A percentile compares a stretch with the other conserved stretches of the same genome.
Conservation (phyloP, 2,329 filamentous ascomycete genomes). For the Pseudomassariella vexata region DNA sequence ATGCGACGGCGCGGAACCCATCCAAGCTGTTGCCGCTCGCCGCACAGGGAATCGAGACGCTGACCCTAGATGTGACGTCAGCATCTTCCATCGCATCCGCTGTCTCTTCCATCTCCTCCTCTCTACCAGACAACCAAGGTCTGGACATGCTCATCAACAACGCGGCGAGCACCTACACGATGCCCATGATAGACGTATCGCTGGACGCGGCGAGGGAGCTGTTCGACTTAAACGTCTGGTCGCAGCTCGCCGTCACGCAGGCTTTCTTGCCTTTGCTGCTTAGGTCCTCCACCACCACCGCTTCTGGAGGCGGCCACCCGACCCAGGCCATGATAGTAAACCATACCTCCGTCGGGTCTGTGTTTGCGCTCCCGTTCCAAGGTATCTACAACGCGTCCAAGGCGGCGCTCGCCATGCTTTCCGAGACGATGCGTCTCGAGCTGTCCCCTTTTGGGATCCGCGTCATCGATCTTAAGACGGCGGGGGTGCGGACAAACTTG, state of each 20-base stretch:
- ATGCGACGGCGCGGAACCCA: constrained; percentile 5
- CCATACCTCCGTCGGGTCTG: constrained; percentile 15
- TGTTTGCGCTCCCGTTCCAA: constrained; percentile 5
- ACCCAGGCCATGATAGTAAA: constrained; percentile 14
- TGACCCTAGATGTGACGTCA: constrained; percentile 2
- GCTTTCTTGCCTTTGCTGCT: constrained; percentile 2
- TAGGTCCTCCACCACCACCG: neutral
- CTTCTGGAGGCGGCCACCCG: neutral
- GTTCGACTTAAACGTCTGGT: constrained; percentile 6
- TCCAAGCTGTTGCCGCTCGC: constrained; percentile 4
- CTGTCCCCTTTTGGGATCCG: constrained; percentile 21
- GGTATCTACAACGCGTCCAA: constrained; percentile 19
- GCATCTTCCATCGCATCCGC: constrained; percentile 3
- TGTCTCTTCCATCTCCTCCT: neutral
- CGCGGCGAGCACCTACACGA: constrained; percentile 1
- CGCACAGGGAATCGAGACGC: constrained; percentile 2
- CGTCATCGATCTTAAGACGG: constrained; percentile 17
- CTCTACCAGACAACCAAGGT: neutral
- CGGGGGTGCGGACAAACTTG: constrained; percentile 6
- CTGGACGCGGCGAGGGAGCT: neutral
- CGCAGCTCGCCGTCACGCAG: constrained; percentile 2
- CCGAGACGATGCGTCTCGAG: constrained; percentile 25
- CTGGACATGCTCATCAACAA: constrained; percentile 6
- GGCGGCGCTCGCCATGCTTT: constrained; percentile 19
- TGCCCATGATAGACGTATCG: constrained; percentile 2